phyloP scores from a whole-genome alignment of 1,284 basidiomycete species.

The Marasmius fiardii region DNA sequence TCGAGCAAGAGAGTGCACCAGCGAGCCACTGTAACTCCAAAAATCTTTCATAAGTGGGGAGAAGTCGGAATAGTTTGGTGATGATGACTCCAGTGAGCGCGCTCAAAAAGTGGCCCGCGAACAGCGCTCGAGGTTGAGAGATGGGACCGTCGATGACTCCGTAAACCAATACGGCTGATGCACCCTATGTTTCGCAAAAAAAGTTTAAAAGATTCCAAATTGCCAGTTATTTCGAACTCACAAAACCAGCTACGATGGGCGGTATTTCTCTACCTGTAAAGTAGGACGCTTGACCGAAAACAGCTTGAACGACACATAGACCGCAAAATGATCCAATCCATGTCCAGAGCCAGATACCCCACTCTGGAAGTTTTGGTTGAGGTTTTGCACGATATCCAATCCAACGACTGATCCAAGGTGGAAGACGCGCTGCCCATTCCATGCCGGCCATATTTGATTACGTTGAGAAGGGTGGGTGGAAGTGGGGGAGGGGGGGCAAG shows the following conservation, averaged over 20 bases:
- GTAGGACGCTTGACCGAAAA: conserved; percentile 46
- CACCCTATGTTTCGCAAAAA: conserved; percentile 48
- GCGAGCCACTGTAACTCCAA: conserved; percentile 50
- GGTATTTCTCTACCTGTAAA: conserved; percentile 49
- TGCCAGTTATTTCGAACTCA: no score
- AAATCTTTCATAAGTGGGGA: conserved; percentile 43
- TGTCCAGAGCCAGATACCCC: conserved; percentile 33
- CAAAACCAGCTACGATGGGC: conserved; percentile 47
- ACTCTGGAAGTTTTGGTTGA: background rate
- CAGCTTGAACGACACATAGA: conserved; percentile 51
- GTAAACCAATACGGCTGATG: conserved; percentile 57
- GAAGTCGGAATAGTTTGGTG: conserved; percentile 52
- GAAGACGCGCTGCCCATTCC: background rate
- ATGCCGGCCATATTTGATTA: no score
- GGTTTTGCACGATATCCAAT: background rate
- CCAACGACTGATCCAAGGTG: background rate
- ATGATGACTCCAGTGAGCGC: conserved; percentile 51
- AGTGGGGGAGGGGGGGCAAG: no score
- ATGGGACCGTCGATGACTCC: conserved; percentile 57
- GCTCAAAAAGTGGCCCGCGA: conserved; percentile 49
- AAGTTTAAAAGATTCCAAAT: no score
- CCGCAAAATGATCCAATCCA: conserved; percentile 55
- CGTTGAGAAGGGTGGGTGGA: no score
- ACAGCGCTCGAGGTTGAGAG: conserved; percentile 54
- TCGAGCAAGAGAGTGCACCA: conserved; percentile 50